Evolutionary conservation across 805 yeast species (phyloP).

Genomic region (Blastobotrys robertii): DNA sequence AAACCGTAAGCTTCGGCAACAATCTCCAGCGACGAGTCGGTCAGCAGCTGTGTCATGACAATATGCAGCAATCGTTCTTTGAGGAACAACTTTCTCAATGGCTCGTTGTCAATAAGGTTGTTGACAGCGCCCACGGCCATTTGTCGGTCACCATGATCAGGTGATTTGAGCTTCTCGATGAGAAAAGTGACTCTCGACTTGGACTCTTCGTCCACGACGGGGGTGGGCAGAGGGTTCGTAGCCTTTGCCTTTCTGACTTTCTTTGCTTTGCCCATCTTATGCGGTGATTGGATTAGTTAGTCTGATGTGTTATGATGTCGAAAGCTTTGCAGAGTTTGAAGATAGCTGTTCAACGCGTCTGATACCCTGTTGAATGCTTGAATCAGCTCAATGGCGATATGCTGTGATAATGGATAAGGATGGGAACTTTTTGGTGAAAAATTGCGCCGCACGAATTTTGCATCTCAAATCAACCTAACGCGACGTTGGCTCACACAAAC

Average conservation of each 20-base stretch:
- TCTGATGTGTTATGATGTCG: too few relatives aligned
- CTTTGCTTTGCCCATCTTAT: constrained; percentile 17
- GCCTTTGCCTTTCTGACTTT: constrained; percentile 16
- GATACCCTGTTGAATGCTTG: too few relatives aligned
- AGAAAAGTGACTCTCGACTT: constrained; percentile 59
- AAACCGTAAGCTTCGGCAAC: constrained; percentile 76
- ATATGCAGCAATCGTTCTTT: constrained; percentile 63
- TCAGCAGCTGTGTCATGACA: constrained; percentile 52
- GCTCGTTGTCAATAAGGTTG: constrained; percentile 58
- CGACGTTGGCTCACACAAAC: too few relatives aligned
- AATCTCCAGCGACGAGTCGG: constrained; percentile 62
- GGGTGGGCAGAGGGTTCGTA: constrained; percentile 17
- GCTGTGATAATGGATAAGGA: too few relatives aligned
- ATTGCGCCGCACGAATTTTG: background rate
- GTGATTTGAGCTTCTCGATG: constrained; percentile 51
- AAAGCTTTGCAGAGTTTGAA: too few relatives aligned
- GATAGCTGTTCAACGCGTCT: too few relatives aligned
- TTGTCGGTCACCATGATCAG: constrained; percentile 60
- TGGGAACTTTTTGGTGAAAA: background rate
- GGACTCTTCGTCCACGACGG: constrained; percentile 37
- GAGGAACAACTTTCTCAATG: constrained; percentile 51
- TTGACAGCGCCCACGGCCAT: constrained; percentile 70
- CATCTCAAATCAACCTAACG: too few relatives aligned
- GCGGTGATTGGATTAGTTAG: too few relatives aligned
- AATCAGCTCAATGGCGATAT: too few relatives aligned